These are phyloP conservation scores for Pouteria campechiana DNA, from an alignment of 179 eudicot genomes.

Conservation along the genomic window DNA sequence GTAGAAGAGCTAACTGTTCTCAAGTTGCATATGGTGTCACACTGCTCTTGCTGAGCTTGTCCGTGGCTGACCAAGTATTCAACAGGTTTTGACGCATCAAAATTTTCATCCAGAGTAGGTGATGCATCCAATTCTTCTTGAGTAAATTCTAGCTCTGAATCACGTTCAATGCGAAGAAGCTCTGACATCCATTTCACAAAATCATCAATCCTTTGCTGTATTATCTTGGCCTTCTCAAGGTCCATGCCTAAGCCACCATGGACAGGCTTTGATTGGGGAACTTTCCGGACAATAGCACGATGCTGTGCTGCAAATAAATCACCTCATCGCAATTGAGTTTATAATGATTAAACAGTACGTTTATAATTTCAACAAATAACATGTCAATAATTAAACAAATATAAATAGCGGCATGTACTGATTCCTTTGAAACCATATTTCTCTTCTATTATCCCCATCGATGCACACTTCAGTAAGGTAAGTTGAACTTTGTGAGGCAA, in stretches of 20 bases:
- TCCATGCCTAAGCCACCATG: slow-evolving; percentile 56
- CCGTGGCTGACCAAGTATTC: slow-evolving; percentile 81
- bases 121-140: slow-evolving; percentile 77
- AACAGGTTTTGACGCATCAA: slow-evolving; percentile 47
- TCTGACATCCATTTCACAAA: slow-evolving; percentile 55
- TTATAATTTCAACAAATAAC: too few species aligned
- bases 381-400: too few species aligned
- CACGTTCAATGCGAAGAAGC: slow-evolving; percentile 66
- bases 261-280: slow-evolving; percentile 26
- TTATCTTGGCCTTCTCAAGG: slow-evolving; percentile 39
- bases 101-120: slow-evolving; percentile 46
- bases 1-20: slow-evolving; percentile 64
- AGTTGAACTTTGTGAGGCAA: too few species aligned
- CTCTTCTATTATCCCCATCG: too few species aligned
- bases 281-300: slow-evolving; percentile 73
- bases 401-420: too few species aligned
- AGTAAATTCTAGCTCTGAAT: slow-evolving; percentile 74
- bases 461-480: too few species aligned
- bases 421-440: too few species aligned
- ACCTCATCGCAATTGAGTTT: too few species aligned
- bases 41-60: slow-evolving; percentile 77
- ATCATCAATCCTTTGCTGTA: slow-evolving; percentile 59
- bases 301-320: slow-evolving; percentile 61
- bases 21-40: slow-evolving; percentile 82
- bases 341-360: too few species aligned